These are phyloP conservation scores for Yamadazyma jaroonii DNA, from an alignment of 1,139 yeast genomes.

Conservation along the genomic window DNA sequence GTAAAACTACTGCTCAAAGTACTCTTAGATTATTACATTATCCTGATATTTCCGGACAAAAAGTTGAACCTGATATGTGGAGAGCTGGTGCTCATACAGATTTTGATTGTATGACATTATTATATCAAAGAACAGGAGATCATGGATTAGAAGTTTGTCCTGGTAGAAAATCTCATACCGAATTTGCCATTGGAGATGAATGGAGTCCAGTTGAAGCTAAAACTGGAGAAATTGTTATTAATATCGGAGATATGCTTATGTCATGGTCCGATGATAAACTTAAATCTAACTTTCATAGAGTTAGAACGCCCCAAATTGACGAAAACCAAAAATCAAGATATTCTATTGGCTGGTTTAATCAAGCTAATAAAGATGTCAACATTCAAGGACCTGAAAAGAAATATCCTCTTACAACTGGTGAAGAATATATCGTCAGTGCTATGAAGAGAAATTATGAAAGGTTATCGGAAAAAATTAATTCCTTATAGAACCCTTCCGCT, in stretches of 20 bases:
- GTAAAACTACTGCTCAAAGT: slow-evolving; percentile 21
- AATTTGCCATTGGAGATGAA: slow-evolving; percentile 23
- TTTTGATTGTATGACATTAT: slow-evolving; percentile 24
- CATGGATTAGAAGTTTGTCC: slow-evolving; percentile 29
- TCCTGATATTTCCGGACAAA: slow-evolving; percentile 19
- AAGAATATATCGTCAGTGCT: slow-evolving; percentile 23
- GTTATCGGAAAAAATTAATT: slow-evolving; percentile 3
- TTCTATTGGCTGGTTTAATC: slow-evolving; percentile 26
- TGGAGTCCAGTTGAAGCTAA: slow-evolving; percentile 26
- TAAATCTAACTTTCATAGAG: slow-evolving; percentile 28
- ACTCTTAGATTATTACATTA: slow-evolving; percentile 26
- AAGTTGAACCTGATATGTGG: slow-evolving; percentile 18
- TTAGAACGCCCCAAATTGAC: slow-evolving; percentile 18
- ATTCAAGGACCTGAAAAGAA: slow-evolving; percentile 25
- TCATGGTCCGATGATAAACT: slow-evolving; percentile 28
- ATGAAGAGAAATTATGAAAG: slow-evolving; percentile 21
- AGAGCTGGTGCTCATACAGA: slow-evolving; percentile 31
- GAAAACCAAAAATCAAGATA: slow-evolving; percentile 22
- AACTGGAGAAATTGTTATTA: slow-evolving; percentile 29
- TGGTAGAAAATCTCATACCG: slow-evolving; percentile 27
- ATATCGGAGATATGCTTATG: slow-evolving; percentile 31
- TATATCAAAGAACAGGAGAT: slow-evolving; percentile 27
- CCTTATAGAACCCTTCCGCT: background rate
- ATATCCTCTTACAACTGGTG: slow-evolving; percentile 23
- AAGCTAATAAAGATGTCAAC: slow-evolving; percentile 26